A percentile compares a stretch with the other conserved stretches of the same genome.
These are phyloP conservation scores for Calonectria pauciramosa DNA, from an alignment of 2,329 filamentous ascomycete species.

Conservation along the genomic window DNA sequence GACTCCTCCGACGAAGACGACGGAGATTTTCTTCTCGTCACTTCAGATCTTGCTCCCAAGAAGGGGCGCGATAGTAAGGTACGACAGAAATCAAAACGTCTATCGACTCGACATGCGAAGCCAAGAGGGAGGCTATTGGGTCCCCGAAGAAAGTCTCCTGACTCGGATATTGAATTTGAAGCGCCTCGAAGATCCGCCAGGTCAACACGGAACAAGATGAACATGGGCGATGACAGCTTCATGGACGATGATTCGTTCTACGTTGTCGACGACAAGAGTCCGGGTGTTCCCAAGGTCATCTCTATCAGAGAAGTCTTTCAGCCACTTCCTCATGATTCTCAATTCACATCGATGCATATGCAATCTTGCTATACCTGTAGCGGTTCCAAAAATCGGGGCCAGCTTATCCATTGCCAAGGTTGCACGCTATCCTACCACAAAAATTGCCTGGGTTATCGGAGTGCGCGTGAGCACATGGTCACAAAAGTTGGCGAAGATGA, in stretches of 20 bases:
- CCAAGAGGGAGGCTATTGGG: conserved; percentile 13
- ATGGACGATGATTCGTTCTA: conserved; percentile 72
- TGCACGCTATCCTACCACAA: conserved; percentile 90
- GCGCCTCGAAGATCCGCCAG: conserved; percentile 63
- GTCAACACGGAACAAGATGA: conserved; percentile 57
- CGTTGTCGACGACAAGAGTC: conserved; percentile 60
- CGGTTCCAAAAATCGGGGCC: conserved; percentile 64
- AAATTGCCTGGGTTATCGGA: conserved; percentile 81
- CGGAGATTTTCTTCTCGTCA: conserved; percentile 52
- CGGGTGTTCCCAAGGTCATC: conserved; percentile 65
- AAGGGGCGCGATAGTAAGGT: conserved; percentile 39
- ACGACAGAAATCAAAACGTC: conserved; percentile 38
- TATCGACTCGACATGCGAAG: conserved; percentile 31
- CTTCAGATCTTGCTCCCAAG: conserved; percentile 53
- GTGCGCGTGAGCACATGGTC: conserved; percentile 84
- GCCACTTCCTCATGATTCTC: conserved; percentile 69
- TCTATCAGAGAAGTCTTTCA: conserved; percentile 83
- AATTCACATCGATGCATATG: conserved; percentile 80
- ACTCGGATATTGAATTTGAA: conserved; percentile 68
- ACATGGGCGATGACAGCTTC: conserved; percentile 66
- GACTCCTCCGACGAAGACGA: conserved; percentile 50
- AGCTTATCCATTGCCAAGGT: conserved; percentile 89
- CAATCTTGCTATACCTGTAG: conserved; percentile 79
- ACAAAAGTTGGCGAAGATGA: conserved; percentile 84
- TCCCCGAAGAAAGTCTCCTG: conserved; percentile 44